phyloP scores from a whole-genome alignment of 768 basidiomycete genomes.

The Crassisporium funariophilum region DNA sequence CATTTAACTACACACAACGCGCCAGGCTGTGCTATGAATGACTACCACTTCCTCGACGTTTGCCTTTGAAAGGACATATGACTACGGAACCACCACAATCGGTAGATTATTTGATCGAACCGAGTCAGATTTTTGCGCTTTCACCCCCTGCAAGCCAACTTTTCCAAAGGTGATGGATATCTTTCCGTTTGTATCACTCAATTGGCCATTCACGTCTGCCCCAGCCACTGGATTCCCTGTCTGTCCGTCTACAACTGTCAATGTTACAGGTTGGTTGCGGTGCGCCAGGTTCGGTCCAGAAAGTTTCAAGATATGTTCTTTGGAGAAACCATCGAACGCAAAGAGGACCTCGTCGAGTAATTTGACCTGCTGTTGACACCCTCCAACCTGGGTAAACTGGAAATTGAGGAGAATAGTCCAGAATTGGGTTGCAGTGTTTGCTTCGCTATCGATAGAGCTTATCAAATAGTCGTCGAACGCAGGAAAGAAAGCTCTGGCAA shows the following conservation, averaged over 20 bases:
- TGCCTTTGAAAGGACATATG: too few relatives aligned
- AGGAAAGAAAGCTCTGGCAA: slow-evolving; percentile 30
- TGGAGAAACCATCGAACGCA: slow-evolving; percentile 41
- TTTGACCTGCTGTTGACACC: slow-evolving; percentile 41
- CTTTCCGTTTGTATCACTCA: slow-evolving; percentile 23
- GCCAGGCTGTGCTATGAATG: too few relatives aligned
- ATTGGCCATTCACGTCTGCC: slow-evolving; percentile 24
- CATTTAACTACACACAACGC: too few relatives aligned
- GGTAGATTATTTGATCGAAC: slow-evolving; percentile 31
- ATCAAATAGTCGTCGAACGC: slow-evolving; percentile 48
- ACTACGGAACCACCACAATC: slow-evolving; percentile 17
- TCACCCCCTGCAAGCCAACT: slow-evolving; percentile 24
- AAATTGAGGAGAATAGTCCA: slow-evolving; percentile 41
- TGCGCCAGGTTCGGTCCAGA: slow-evolving; percentile 28
- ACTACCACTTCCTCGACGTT: too few relatives aligned
- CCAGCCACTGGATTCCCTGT: slow-evolving; percentile 34
- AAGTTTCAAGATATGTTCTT: slow-evolving; percentile 35
- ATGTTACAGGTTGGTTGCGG: slow-evolving; percentile 25
- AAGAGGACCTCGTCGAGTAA: slow-evolving; percentile 34
- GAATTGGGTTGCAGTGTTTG: slow-evolving; percentile 33
- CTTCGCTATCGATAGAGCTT: slow-evolving; percentile 34
- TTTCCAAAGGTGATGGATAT: slow-evolving; percentile 25
- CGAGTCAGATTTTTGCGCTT: slow-evolving; percentile 32
- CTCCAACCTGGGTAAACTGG: slow-evolving; percentile 37
- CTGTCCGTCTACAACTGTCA: slow-evolving; percentile 41